phyloP scores from a whole-genome alignment of 1,284 basidiomycete species.

The Anthracocystis panici-leucophaei region DNA sequence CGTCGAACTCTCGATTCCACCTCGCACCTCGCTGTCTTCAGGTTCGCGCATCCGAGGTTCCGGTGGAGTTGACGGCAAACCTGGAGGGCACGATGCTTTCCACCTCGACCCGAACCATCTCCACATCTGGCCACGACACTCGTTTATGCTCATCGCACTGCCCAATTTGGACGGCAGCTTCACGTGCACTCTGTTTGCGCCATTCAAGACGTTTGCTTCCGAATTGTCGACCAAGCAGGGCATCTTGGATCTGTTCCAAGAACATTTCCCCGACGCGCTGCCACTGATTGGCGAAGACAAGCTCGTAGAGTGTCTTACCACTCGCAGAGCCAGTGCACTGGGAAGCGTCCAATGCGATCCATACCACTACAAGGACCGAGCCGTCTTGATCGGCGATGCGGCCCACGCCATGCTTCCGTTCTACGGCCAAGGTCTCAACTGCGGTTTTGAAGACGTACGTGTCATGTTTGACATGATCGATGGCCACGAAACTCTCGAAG shows the following conservation, averaged over 20 bases:
- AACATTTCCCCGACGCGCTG: constrained; percentile 88
- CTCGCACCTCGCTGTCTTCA: constrained; percentile 74
- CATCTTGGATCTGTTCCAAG: constrained; percentile 82
- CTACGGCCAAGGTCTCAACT: constrained; percentile 96
- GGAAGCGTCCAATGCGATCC: constrained; percentile 91
- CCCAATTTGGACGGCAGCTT: constrained; percentile 76
- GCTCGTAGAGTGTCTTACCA: constrained; percentile 80
- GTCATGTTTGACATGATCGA: constrained; percentile 83
- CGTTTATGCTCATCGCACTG: constrained; percentile 98
- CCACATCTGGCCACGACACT: constrained; percentile 98
- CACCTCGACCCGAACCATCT: constrained; percentile 92
- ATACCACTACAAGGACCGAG: constrained; percentile 89
- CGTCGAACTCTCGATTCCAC: constrained; percentile 93
- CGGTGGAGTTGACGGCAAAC: constrained; percentile 27
- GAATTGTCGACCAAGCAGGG: constrained; percentile 66
- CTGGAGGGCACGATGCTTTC: constrained; percentile 72
- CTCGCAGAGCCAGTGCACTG: constrained; percentile 87
- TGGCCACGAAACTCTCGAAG: constrained; percentile 72
- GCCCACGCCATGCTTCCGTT: constrained; percentile 98
- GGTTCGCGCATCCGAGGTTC: constrained; percentile 73
- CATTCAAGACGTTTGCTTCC: constrained; percentile 80
- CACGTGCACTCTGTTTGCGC: constrained; percentile 86
- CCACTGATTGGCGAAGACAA: constrained; percentile 82
- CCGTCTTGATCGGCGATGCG: constrained; percentile 89
- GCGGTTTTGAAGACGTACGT: constrained; percentile 95